A percentile compares a stretch with the other conserved stretches of the same genome.
These are phyloP conservation scores for Geotrichum siamense DNA, from an alignment of 1,139 yeast genomes.

Conservation along the genomic window DNA sequence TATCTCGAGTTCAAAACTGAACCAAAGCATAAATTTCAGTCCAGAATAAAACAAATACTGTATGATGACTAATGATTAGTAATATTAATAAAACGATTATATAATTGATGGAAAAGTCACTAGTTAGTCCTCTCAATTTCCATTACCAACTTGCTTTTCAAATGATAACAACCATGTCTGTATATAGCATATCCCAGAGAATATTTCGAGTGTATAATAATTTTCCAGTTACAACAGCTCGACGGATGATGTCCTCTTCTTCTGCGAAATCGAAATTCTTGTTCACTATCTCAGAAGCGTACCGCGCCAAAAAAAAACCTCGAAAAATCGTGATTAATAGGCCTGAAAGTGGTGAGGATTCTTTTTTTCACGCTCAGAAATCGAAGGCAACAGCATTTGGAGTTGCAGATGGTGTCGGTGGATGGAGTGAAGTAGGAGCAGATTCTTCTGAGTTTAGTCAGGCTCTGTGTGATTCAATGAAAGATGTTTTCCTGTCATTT, in stretches of 20 bases:
- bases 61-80: too few relatives aligned
- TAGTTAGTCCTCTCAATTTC: too few relatives aligned
- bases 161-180: not conserved
- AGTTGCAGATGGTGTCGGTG: constrained; percentile 97
- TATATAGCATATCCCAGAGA: constrained; percentile 1
- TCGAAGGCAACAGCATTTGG: constrained; percentile 51
- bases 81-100: too few relatives aligned
- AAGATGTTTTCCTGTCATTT: constrained; percentile 16
- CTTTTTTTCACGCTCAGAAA: constrained; percentile 50
- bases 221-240: not conserved
- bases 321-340: constrained; percentile 4
- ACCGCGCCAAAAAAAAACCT: constrained; percentile 13
- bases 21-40: too few relatives aligned
- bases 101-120: too few relatives aligned
- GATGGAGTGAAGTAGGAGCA: constrained; percentile 89
- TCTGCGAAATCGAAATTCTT: constrained; percentile 3
- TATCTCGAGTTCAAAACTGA: too few relatives aligned
- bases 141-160: not conserved
- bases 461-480: constrained; percentile 33
- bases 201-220: not conserved
- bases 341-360: constrained; percentile 70
- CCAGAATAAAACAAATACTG: too few relatives aligned
- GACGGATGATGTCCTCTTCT: constrained; percentile 3
- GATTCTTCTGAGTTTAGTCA: constrained; percentile 52
- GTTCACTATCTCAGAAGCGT: constrained; percentile 13